A percentile compares a stretch with the other conserved stretches of the same genome.
These are phyloP conservation scores for Diaporthe sp. DNA, from an alignment of 2,329 filamentous ascomycete species.

Conservation along the genomic window DNA sequence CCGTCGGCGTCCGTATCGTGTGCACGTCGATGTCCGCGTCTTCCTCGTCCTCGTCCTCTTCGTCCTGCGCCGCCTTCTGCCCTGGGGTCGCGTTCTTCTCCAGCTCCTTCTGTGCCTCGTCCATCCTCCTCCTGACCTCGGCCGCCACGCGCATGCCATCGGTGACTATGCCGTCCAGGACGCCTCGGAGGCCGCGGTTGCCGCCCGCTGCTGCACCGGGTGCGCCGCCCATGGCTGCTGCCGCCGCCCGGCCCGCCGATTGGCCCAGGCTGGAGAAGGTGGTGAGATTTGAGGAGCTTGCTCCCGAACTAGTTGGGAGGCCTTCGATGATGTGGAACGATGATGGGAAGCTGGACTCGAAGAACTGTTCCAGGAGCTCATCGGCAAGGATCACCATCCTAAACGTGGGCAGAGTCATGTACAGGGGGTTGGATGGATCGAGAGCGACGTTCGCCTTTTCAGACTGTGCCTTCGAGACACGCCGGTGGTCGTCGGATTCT, in stretches of 20 bases:
- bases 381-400: constrained; percentile 98
- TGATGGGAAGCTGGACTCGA: constrained; percentile 93
- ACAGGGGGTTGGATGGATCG: constrained; percentile 91
- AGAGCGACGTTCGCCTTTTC: constrained; percentile 90
- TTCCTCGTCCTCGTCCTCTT: constrained; percentile 79
- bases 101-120: constrained; percentile 92
- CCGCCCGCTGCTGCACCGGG: constrained; percentile 66
- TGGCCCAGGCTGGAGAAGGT: constrained; percentile 84
- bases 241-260: constrained; percentile 60
- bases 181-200: constrained; percentile 85
- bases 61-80: constrained; percentile 67
- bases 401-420: constrained; percentile 97
- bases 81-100: constrained; percentile 83
- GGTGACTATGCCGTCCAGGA: constrained; percentile 96
- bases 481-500: constrained; percentile 51
- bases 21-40: constrained; percentile 64
- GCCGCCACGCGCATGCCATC: constrained; percentile 97
- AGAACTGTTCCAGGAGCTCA: constrained; percentile 95
- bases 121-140: constrained; percentile 92
- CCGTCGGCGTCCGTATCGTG: constrained; percentile 53
- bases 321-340: constrained; percentile 90
- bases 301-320: constrained; percentile 52
- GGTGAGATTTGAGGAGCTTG: constrained; percentile 79
- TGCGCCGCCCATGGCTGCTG: constrained; percentile 56
- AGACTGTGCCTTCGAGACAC: constrained; percentile 74